Base-by-base conservation (phyloP, 2,329 filamentous ascomycete species). In the Aspergillus pseudotamarii region DNA sequence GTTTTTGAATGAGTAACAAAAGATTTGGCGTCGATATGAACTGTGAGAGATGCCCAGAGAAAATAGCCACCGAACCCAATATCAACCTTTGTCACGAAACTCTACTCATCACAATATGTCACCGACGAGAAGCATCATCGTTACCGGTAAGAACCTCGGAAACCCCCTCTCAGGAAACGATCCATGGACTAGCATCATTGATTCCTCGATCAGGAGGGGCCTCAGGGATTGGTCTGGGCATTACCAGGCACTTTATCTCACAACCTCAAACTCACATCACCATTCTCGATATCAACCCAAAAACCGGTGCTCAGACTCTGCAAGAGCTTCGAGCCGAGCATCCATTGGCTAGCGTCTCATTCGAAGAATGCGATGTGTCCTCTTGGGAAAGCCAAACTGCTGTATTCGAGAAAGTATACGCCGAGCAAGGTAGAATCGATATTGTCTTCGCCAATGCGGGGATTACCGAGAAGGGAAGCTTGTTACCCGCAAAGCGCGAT, bases 371-470 rank as follows among this genome's bases (percentile, higher is more conserved):
- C 19, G 38, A 41, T 9, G 38, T 41, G 16, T 41, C 38, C 6
- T 41, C 38, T 10, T 41, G 38, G 38, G 38, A 41, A 41, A 41
- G 38, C 16, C 38, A 41, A 10, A 19, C 38, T 10, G 38, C 38
- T 10, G 38, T 41, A n/a, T 41, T 41, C 6, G 38, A 41, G 38
- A 41, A 56, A 55, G n/a, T 19, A 50, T 71, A 74, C 57, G 63
- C 66, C 4, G 62, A 73, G 16, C 71, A 73, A 21, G 79, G 80
- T 2, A 70, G 72, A 14, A 68, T 85, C 21, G 82, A 85, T 61
- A 66, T 83, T 3, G 82, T 84, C 8, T 79, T 84, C 69, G 83
- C 82, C 30, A 85, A 85, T 66, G 83, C 83, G 0, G 83, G 83
- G 1, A 78, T 85, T 38, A 80, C 80, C 0, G 80, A 81, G 69